Evolutionary conservation across 2,329 filamentous ascomycete species (phyloP).

Genomic region (Sarocladiaceae sp.): DNA sequence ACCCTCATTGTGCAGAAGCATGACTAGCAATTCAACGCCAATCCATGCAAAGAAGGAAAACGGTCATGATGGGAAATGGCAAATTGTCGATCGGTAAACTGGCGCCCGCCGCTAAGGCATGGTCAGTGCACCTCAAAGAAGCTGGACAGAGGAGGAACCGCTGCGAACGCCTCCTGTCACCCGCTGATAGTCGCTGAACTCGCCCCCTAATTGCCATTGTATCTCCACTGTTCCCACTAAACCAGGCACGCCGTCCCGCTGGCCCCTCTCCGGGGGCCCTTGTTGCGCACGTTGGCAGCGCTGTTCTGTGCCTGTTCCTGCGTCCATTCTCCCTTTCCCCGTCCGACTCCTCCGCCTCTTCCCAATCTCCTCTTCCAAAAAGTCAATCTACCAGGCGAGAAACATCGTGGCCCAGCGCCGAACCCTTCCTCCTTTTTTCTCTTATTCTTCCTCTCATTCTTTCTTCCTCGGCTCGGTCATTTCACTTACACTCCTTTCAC

Average conservation of each 20-base stretch:
- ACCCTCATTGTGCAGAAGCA: neutral
- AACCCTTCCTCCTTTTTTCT: neutral
- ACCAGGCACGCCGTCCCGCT: neutral
- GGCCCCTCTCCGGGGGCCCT: neutral
- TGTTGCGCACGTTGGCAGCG: no score
- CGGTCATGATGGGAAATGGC: neutral
- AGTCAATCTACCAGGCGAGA: neutral
- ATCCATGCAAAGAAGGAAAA: no score
- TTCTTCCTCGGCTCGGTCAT: neutral
- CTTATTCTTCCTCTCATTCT: neutral
- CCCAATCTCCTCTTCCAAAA: neutral
- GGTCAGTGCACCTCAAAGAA: neutral
- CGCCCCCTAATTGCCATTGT: neutral
- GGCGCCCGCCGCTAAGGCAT: constrained; percentile 7
- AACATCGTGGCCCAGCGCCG: neutral
- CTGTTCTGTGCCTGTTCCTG: neutral
- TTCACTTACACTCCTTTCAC: neutral
- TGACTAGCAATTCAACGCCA: no score
- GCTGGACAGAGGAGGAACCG: neutral
- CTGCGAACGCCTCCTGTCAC: neutral
- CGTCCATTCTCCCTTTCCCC: neutral
- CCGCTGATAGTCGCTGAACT: neutral
- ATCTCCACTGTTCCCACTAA: constrained; percentile 1
- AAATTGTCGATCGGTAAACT: neutral
- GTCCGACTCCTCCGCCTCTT: no score